Conservation (phyloP, 768 basidiomycete genomes). For the Panaeolus cyanescens region DNA sequence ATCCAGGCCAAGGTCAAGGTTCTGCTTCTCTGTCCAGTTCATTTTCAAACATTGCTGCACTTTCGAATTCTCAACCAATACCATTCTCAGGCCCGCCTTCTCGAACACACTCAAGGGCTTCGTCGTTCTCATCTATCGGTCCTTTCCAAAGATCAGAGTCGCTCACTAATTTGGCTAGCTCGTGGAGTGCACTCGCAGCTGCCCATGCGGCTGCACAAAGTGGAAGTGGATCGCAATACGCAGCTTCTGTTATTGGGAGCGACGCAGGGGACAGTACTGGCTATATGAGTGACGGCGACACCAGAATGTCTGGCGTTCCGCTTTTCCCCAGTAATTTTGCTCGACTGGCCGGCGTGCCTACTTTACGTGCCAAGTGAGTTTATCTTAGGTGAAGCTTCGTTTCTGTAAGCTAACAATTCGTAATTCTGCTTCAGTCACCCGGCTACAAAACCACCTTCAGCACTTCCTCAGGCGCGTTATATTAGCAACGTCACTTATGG, state of each 20-base stretch:
- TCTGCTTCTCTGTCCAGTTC: conserved; percentile 6
- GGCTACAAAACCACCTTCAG: conserved; percentile 9
- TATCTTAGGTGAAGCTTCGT: background rate
- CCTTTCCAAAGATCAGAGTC: conserved; percentile 39
- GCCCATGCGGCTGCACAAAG: conserved; percentile 22
- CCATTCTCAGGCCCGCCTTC: conserved; percentile 9
- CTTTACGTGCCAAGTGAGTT: conserved; percentile 51
- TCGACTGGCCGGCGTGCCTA: conserved; percentile 64
- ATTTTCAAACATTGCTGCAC: conserved; percentile 3
- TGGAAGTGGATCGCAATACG: conserved; percentile 18
- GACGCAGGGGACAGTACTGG: conserved; percentile 28
- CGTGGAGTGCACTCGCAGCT: conserved; percentile 21
- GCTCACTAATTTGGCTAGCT: conserved; percentile 21
- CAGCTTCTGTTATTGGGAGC: conserved; percentile 18
- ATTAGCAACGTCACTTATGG: conserved; percentile 1
- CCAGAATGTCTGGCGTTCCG: conserved; percentile 68
- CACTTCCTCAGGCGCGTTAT: conserved; percentile 18
- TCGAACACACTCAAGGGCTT: conserved; percentile 19
- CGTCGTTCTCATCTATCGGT: conserved; percentile 28
- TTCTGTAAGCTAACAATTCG: background rate
- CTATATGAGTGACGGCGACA: conserved; percentile 44
- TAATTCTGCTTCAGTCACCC: conserved; percentile 7
- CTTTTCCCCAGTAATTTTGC: conserved; percentile 85
- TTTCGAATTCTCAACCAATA: conserved; percentile 8
- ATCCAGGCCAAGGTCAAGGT: conserved; percentile 20